Evolutionary conservation across 1,139 yeast species (phyloP).

Genomic region (Lizanozyma gosingica): DNA sequence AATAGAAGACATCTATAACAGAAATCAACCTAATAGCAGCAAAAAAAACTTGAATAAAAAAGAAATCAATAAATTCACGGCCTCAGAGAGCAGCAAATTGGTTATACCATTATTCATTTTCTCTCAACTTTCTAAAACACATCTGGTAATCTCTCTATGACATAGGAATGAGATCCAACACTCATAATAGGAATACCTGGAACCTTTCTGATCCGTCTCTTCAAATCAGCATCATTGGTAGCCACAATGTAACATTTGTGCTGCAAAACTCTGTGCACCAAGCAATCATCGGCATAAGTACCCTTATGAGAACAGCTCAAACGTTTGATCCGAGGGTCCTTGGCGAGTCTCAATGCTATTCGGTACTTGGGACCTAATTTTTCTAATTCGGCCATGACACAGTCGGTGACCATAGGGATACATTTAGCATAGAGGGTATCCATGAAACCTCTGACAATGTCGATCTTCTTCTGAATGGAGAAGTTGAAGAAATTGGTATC

Average conservation of each 20-base stretch:
- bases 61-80: too few species aligned
- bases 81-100: too few species aligned
- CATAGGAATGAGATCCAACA: constrained; percentile 89
- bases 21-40: too few species aligned
- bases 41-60: too few species aligned
- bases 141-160: constrained; percentile 89
- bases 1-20: too few species aligned
- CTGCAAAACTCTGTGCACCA: constrained; percentile 86
- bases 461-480: constrained; percentile 90
- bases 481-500: constrained; percentile 97
- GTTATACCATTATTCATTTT: too few species aligned
- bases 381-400: constrained; percentile 96
- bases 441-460: constrained; percentile 91
- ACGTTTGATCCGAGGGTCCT: constrained; percentile 85
- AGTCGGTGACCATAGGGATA: constrained; percentile 91
- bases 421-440: constrained; percentile 91
- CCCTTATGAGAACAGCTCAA: constrained; percentile 89
- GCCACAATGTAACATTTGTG: constrained; percentile 97
- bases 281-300: constrained; percentile 96
- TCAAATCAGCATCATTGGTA: constrained; percentile 96
- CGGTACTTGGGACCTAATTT: constrained; percentile 91
- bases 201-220: constrained; percentile 86
- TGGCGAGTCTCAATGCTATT: constrained; percentile 85
- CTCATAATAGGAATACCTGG: constrained; percentile 97
- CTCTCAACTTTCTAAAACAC: too few species aligned